Base-by-base conservation (phyloP, 805 yeast genomes). In the Starmerella davenportii region DNA sequence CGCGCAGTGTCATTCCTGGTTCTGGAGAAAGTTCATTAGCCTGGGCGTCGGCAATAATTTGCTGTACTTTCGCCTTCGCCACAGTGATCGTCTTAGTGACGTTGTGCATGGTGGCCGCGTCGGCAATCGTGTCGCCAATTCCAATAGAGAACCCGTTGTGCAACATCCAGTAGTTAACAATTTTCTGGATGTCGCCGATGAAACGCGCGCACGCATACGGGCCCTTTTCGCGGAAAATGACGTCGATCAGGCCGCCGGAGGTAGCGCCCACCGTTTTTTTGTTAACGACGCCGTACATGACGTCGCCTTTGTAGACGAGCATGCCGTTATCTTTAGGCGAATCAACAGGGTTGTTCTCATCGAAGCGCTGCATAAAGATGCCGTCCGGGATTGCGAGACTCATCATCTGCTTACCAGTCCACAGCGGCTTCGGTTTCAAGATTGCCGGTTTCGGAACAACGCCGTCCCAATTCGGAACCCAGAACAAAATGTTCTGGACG, bases 401-500 rank as follows among this genome's bases (percentile, higher is more conserved):
- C 41, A 82, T 59, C 60, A 90, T 66, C 61, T 90, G 99, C 58
- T 90, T 90, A 60, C 99, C 99, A 2, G 93, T 69, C 99, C 99
- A 90, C 50, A 90, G 60, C 18, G 96, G 95, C 59, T 79, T 81
- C 40, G 99, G 99, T 55, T 84, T 87, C 42, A 81, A 51, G 38
- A 90, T 75, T 3, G 95, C 93, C 35, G 99, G 99, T 21, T 77
- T 81, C 8, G 98, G 98, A 47, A 90, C 79, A 31, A 79, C 79
- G 50, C 99, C 99, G 64, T 90, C 95, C 99, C 99, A 90, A 47
- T 77, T 76, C 17, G 96, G 96, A 49, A 92, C 82, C 98, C 98
- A 92, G 60, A 79, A 90, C 50, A 85, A 68, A 65, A 92, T 79
- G 56, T 90, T 90, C 87, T 90, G 80, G 40, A 87, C 94, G 63